Percentiles rank a stretch among this genome's conserved stretches.
These are phyloP conservation scores for Mycena olivaceomarginata DNA, from an alignment of 768 basidiomycete species.

Conservation along the genomic window DNA sequence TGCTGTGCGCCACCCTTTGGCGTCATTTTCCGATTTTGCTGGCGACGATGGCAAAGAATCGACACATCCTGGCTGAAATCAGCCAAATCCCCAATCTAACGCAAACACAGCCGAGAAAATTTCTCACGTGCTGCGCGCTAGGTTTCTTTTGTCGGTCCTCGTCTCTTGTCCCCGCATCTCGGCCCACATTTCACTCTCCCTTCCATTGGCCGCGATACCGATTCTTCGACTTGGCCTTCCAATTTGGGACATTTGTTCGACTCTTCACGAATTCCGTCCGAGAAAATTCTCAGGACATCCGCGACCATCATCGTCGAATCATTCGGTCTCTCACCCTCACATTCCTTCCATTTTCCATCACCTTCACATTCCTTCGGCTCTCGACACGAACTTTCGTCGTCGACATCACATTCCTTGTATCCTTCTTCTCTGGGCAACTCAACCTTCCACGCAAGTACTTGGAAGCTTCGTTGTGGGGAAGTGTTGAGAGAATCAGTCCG, in stretches of 20 bases:
- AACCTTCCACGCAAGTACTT: too few species aligned
- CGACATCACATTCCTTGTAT: neutral
- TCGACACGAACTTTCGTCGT: neutral
- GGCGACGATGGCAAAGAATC: neutral
- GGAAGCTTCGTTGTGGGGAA: too few species aligned
- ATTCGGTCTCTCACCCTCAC: neutral
- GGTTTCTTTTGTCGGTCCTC: too few species aligned
- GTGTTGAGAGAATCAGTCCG: too few species aligned
- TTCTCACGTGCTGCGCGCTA: too few species aligned
- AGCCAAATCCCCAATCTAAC: neutral
- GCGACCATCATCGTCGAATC: neutral
- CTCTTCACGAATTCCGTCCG: too few species aligned
- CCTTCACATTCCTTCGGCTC: neutral
- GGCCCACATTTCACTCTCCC: neutral
- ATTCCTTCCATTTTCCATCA: neutral
- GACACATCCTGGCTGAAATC: neutral
- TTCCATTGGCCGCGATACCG: neutral
- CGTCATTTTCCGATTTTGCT: neutral
- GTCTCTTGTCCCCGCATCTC: neutral
- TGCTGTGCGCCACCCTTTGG: neutral
- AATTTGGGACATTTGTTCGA: too few species aligned
- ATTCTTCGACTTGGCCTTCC: too few species aligned
- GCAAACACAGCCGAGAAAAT: neutral
- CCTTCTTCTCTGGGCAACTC: too few species aligned
- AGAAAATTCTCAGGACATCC: neutral